Evolutionary conservation across 495 filamentous ascomycete species (phyloP).

Genomic region (Massariosphaeria phaeospora): DNA sequence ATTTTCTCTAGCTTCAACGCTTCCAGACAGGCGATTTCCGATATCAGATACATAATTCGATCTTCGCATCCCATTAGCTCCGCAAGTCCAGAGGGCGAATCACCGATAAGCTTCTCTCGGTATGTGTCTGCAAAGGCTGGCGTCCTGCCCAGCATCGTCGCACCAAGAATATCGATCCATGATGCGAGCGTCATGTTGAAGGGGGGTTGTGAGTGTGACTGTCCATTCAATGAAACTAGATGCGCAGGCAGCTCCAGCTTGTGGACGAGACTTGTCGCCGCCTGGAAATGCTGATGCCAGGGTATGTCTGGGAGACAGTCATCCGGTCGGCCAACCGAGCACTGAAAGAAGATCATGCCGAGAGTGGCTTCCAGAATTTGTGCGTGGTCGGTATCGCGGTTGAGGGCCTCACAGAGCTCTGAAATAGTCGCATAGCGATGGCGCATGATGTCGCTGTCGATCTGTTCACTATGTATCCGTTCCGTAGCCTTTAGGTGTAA

Average conservation of each 20-base stretch:
- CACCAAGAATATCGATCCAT: conserved; percentile 96
- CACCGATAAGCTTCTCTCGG: conserved; percentile 77
- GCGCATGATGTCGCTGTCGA: conserved; percentile 88
- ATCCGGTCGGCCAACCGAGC: conserved; percentile 78
- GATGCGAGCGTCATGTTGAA: conserved; percentile 94
- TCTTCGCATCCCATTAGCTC: conserved; percentile 99
- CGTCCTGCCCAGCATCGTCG: conserved; percentile 82
- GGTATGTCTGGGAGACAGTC: conserved; percentile 90
- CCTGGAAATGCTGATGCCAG: conserved; percentile 96
- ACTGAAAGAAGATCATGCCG: conserved; percentile 97
- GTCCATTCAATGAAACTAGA: conserved; percentile 52
- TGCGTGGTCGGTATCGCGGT: conserved; percentile 71
- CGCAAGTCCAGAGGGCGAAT: conserved; percentile 66
- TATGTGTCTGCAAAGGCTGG: conserved; percentile 89
- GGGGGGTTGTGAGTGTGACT: conserved; percentile 58
- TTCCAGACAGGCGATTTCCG: conserved; percentile 93
- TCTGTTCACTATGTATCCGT: conserved; percentile 63
- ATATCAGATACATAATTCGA: conserved; percentile 95
- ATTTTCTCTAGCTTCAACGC: conserved; percentile 76
- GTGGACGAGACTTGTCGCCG: conserved; percentile 72
- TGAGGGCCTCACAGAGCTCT: conserved; percentile 77
- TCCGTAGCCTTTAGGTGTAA: conserved; percentile 83
- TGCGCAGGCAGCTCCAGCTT: conserved; percentile 72
- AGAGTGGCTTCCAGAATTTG: conserved; percentile 90
- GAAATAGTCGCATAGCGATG: conserved; percentile 87